Percentiles rank a stretch among this genome's conserved stretches.
Conservation (phyloP, 2,329 filamentous ascomycete species). For the Trichoderma pleuroti region DNA sequence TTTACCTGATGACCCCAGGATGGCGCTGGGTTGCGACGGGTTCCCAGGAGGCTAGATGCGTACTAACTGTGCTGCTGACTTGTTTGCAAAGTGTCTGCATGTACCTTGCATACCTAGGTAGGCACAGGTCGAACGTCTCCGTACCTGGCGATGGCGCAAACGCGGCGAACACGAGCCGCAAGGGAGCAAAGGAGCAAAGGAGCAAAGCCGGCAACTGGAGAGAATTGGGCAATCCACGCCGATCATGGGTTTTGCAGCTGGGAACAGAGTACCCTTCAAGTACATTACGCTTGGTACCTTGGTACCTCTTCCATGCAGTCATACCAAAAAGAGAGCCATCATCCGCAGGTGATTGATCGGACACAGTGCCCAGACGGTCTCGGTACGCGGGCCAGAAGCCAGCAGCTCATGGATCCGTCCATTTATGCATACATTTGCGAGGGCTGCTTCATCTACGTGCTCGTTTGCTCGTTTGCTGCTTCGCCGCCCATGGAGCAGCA, state of each 20-base stretch:
- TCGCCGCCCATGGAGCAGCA: neutral
- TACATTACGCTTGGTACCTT: neutral
- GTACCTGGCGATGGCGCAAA: constrained; percentile 4
- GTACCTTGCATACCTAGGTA: neutral
- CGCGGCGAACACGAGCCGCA: neutral
- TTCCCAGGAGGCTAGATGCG: neutral
- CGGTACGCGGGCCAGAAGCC: neutral
- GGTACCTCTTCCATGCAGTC: neutral
- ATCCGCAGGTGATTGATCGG: neutral
- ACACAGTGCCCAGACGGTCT: neutral
- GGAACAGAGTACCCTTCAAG: neutral
- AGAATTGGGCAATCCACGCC: neutral
- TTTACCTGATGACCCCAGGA: constrained; percentile 36
- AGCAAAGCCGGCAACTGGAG: neutral
- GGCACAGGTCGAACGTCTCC: neutral
- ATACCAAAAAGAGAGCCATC: neutral
- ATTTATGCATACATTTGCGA: neutral
- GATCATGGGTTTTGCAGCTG: neutral
- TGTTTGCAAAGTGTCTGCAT: neutral
- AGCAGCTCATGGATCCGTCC: neutral
- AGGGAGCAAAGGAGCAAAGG: neutral
- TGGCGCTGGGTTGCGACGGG: neutral
- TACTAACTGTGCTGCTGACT: constrained; percentile 10
- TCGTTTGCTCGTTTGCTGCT: neutral
- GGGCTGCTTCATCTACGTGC: neutral